Evolutionary conservation across 2,329 filamentous ascomycete genomes (phyloP).

Genomic region (Neonectria faginata): DNA sequence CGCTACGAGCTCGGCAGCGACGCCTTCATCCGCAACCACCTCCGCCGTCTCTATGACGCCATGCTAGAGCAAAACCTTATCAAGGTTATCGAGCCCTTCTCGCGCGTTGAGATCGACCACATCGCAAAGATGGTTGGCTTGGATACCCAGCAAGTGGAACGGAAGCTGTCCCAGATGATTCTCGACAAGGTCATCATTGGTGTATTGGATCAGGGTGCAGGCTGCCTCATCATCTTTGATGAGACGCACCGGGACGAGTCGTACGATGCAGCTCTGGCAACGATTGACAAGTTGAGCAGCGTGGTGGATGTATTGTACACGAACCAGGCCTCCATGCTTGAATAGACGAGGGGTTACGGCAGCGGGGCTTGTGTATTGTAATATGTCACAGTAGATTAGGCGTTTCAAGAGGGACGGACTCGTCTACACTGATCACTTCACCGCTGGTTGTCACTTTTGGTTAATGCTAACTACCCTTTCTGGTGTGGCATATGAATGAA

Average conservation of each 20-base stretch:
- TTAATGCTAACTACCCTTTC: slow-evolving; percentile 7
- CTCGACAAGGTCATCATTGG: slow-evolving; percentile 99
- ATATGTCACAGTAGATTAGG: slow-evolving; percentile 49
- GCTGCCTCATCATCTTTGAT: slow-evolving; percentile 96
- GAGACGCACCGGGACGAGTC: slow-evolving; percentile 93
- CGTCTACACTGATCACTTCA: slow-evolving; percentile 39
- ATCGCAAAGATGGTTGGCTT: slow-evolving; percentile 98
- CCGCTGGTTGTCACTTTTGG: slow-evolving; percentile 28
- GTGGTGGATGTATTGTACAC: slow-evolving; percentile 98
- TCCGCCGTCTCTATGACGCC: slow-evolving; percentile 94
- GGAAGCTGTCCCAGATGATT: slow-evolving; percentile 99
- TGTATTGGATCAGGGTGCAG: slow-evolving; percentile 96
- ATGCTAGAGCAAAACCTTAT: slow-evolving; percentile 99
- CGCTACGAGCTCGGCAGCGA: slow-evolving; percentile 94
- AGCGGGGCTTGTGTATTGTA: slow-evolving; percentile 42
- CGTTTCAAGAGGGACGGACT: slow-evolving; percentile 46
- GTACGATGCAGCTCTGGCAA: slow-evolving; percentile 93
- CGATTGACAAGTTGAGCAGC: slow-evolving; percentile 95
- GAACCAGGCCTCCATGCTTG: slow-evolving; percentile 94
- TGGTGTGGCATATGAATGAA: neutral
- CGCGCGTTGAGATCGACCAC: slow-evolving; percentile 94
- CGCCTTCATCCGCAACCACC: slow-evolving; percentile 95
- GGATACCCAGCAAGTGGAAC: slow-evolving; percentile 95
- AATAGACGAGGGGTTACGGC: slow-evolving; percentile 64
- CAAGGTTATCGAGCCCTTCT: slow-evolving; percentile 99